phyloP scores from a whole-genome alignment of 2,329 filamentous ascomycete genomes.

The Aspergillus fumigatiaffinis region DNA sequence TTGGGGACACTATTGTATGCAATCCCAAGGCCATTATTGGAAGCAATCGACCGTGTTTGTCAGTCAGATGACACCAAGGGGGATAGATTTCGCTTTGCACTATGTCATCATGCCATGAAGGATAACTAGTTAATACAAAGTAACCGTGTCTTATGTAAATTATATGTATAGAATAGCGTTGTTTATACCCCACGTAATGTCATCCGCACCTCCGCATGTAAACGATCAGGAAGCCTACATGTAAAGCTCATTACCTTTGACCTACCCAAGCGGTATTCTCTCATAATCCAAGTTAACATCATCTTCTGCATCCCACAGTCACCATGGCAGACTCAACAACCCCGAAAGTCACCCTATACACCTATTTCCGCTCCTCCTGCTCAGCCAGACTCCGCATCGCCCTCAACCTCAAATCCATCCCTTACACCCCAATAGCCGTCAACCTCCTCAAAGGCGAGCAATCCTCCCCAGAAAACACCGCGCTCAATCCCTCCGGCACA shows the following conservation, averaged over 20 bases:
- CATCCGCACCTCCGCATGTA: neutral
- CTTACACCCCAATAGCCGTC: conserved; percentile 46
- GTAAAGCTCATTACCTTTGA: neutral
- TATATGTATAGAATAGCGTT: neutral
- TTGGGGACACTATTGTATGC: neutral
- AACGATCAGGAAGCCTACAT: neutral
- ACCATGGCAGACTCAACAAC: conserved; percentile 13
- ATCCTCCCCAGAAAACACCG: conserved; percentile 40
- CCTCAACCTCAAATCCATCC: conserved; percentile 52
- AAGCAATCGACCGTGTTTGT: neutral
- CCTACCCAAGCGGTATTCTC: neutral
- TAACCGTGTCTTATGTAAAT: neutral
- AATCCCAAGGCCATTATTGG: neutral
- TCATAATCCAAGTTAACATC: neutral
- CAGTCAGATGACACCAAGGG: neutral
- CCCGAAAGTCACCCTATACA: conserved; percentile 45
- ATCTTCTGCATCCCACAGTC: conserved; percentile 1
- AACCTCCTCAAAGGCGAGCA: conserved; percentile 57
- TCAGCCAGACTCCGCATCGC: conserved; percentile 60
- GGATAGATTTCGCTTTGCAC: no score
- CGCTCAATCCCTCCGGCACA: conserved; percentile 52
- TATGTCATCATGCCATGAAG: no score
- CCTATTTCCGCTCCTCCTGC: conserved; percentile 62
- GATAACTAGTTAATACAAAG: neutral
- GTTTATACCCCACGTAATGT: neutral